phyloP scores from a whole-genome alignment of 2,329 filamentous ascomycete genomes.

The Beauveria sp. region DNA sequence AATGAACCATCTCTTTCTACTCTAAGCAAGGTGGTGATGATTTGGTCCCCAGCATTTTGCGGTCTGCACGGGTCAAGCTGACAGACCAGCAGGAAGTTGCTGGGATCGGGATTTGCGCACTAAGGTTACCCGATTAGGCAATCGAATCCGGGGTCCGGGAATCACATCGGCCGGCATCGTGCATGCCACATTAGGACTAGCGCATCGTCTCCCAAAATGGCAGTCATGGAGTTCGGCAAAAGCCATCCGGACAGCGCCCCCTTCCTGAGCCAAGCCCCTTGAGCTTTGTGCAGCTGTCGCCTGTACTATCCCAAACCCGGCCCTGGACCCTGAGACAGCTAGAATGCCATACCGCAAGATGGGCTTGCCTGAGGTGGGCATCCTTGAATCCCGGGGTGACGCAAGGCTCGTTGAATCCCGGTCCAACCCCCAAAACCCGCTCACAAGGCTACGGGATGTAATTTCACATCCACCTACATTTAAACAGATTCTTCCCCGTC shows the following conservation, averaged over 20 bases:
- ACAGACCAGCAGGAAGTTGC: not conserved
- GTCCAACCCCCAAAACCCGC: not conserved
- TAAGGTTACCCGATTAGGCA: slow-evolving; percentile 7
- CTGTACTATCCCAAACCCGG: not conserved
- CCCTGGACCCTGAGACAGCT: slow-evolving; percentile 1
- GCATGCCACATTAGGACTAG: slow-evolving; percentile 6
- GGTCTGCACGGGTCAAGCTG: slow-evolving; percentile 5
- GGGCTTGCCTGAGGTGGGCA: too few species aligned
- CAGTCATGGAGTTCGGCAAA: not conserved
- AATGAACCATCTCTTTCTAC: slow-evolving; percentile 7
- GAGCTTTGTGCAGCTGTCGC: not conserved
- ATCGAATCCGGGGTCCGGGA: slow-evolving; percentile 4
- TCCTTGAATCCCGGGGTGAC: not conserved
- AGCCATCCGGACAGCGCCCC: slow-evolving; percentile 3
- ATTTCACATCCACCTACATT: slow-evolving; percentile 5
- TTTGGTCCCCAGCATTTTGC: slow-evolving; percentile 7
- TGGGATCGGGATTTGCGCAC: slow-evolving; percentile 1
- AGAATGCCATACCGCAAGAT: not conserved
- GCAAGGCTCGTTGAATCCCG: slow-evolving; percentile 7
- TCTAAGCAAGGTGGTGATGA: slow-evolving; percentile 6
- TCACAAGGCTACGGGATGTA: slow-evolving; percentile 4
- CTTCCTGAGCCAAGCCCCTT: not conserved
- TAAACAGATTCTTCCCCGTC: slow-evolving; percentile 9
- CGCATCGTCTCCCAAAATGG: not conserved
- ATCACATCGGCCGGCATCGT: not conserved